Conservation (phyloP, 805 yeast species). For the Cyberlindnera subsufficiens region DNA sequence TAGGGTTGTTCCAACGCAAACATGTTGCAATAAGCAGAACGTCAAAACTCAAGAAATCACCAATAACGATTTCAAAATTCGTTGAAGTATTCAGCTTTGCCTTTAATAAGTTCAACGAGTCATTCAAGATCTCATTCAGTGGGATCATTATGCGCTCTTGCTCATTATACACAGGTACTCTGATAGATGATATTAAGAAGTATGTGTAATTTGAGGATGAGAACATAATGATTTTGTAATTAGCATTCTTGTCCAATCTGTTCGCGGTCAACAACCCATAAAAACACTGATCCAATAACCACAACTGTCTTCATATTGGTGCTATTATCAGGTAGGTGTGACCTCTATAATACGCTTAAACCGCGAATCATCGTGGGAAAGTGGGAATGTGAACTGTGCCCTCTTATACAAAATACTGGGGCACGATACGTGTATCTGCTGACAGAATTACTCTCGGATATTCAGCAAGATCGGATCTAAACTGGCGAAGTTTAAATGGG, state of each 20-base stretch:
- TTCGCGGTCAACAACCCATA: constrained; percentile 20
- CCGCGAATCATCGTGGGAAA: too few species aligned
- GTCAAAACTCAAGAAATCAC: constrained; percentile 17
- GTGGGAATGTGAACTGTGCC: too few species aligned
- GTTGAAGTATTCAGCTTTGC: constrained; percentile 17
- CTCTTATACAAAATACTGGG: too few species aligned
- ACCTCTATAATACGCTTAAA: too few species aligned
- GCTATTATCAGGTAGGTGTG: not conserved
- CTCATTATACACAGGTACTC: constrained; percentile 17
- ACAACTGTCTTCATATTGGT: constrained; percentile 12
- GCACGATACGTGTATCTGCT: too few species aligned
- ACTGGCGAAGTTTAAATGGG: too few species aligned
- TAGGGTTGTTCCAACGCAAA: constrained; percentile 24
- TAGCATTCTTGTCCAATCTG: constrained; percentile 7
- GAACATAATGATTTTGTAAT: constrained; percentile 11
- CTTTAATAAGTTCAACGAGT: constrained; percentile 18
- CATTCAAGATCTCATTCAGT: constrained; percentile 16
- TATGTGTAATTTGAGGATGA: constrained; percentile 12
- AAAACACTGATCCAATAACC: constrained; percentile 20
- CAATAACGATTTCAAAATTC: constrained; percentile 11
- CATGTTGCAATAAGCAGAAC: constrained; percentile 28
- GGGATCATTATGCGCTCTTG: constrained; percentile 13
- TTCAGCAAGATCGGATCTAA: too few species aligned
- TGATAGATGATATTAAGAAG: constrained; percentile 10
- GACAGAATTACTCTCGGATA: too few species aligned